A percentile compares a stretch with the other conserved stretches of the same genome.
phyloP scores from a whole-genome alignment of 2,329 filamentous ascomycete species.

The Trichoderma hamatum region DNA sequence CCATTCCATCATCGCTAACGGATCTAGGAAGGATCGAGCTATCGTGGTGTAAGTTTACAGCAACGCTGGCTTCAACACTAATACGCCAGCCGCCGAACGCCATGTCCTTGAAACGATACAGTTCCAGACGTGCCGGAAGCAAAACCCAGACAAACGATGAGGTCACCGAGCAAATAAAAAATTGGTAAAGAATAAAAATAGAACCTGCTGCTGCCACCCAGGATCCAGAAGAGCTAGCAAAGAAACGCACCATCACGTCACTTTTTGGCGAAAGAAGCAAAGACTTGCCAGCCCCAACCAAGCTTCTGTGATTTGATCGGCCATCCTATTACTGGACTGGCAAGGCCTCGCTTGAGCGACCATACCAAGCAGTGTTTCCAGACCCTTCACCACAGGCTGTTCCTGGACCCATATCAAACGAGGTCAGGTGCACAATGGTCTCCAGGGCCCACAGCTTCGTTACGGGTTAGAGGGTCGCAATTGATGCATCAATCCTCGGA shows the following conservation, averaged over 20 bases:
- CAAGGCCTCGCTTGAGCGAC: constrained; percentile 18
- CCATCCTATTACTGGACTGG: neutral
- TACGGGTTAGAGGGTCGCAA: constrained; percentile 25
- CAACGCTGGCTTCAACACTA: neutral
- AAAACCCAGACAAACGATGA: neutral
- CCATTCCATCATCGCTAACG: neutral
- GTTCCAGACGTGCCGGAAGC: neutral
- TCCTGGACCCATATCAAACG: constrained; percentile 28
- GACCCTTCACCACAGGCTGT: constrained; percentile 14
- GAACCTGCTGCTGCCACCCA: neutral
- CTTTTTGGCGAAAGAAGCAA: neutral
- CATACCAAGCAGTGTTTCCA: neutral
- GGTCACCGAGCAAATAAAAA: neutral
- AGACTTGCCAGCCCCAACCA: neutral
- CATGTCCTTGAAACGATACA: constrained; percentile 1
- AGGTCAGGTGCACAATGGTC: constrained; percentile 27
- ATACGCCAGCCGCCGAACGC: constrained; percentile 1
- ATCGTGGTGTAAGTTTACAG: constrained; percentile 2
- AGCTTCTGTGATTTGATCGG: constrained; percentile 15
- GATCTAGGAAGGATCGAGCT: neutral
- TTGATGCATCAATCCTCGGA: constrained; percentile 25
- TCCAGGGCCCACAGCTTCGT: constrained; percentile 26
- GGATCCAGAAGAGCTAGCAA: neutral
- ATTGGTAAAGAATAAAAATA: neutral
- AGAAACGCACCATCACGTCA: constrained; percentile 25